These are phyloP conservation scores for Colletotrichum musae DNA, from an alignment of 2,329 filamentous ascomycete genomes.

Conservation along the genomic window DNA sequence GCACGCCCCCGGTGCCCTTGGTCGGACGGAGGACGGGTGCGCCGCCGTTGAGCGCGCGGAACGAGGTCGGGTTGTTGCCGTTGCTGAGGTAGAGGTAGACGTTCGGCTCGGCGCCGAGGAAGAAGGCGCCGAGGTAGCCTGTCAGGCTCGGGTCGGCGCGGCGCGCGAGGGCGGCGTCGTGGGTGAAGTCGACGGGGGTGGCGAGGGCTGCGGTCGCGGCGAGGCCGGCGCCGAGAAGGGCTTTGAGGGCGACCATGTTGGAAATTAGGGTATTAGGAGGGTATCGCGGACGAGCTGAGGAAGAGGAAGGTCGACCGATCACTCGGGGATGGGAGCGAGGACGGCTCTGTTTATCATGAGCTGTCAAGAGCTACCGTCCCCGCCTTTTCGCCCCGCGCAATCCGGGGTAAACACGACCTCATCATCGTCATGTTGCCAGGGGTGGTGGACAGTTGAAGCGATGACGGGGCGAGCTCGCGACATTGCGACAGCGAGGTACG, in stretches of 20 bases:
- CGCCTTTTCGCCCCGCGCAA: not conserved
- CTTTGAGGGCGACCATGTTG: constrained; percentile 21
- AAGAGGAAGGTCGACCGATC: not conserved
- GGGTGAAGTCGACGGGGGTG: constrained; percentile 44
- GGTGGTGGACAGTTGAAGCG: not conserved
- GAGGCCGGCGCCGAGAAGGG: constrained; percentile 22
- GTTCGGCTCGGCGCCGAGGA: constrained; percentile 66
- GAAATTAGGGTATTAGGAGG: not conserved
- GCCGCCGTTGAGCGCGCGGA: constrained; percentile 64
- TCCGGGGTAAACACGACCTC: constrained; percentile 1
- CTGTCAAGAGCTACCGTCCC: not conserved
- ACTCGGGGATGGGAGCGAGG: not conserved
- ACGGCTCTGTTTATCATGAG: constrained; percentile 15
- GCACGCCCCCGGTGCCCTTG: constrained; percentile 65
- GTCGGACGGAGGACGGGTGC: constrained; percentile 63
- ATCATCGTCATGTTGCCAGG: constrained; percentile 13
- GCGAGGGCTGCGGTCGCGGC: constrained; percentile 25
- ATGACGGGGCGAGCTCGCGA: constrained; percentile 7
- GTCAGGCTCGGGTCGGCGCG: constrained; percentile 57
- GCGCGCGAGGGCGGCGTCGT: constrained; percentile 44
- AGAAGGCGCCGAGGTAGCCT: constrained; percentile 69
- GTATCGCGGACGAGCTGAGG: not conserved
- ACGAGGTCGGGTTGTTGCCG: constrained; percentile 64
- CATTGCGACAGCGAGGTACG: constrained; percentile 1
- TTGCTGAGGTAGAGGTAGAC: constrained; percentile 69